These are phyloP conservation scores for Gaeumannomyces sp. DNA, from an alignment of 2,329 filamentous ascomycete genomes.

Conservation along the genomic window DNA sequence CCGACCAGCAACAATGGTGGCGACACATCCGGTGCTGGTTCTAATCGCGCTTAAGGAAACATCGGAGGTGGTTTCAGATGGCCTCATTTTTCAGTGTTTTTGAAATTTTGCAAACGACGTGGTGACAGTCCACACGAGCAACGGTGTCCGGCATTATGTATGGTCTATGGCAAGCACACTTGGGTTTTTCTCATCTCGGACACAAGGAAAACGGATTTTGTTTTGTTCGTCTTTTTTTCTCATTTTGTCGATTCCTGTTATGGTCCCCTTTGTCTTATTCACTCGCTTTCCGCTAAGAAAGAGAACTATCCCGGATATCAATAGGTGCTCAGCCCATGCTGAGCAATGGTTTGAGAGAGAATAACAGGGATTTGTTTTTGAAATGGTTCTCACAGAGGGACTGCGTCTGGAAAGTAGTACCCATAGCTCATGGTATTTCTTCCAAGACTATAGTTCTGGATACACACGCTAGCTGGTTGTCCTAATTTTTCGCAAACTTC, in stretches of 20 bases:
- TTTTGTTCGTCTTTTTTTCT: not conserved
- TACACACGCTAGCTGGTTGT: not conserved
- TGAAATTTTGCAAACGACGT: not conserved
- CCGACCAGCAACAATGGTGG: not conserved
- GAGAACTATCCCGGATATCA: not conserved
- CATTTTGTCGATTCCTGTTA: not conserved
- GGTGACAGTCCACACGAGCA: not conserved
- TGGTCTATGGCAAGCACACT: not conserved
- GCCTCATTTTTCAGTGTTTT: not conserved
- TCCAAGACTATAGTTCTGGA: constrained; percentile 24
- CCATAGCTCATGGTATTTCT: constrained; percentile 36
- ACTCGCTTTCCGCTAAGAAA: not conserved
- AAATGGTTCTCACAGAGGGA: not conserved
- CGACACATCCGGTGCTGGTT: not conserved
- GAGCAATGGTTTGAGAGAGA: not conserved
- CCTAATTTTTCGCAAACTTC: not conserved
- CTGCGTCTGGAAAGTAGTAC: not conserved
- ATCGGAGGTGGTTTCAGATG: not conserved
- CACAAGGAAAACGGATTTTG: not conserved
- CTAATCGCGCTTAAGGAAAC: not conserved
- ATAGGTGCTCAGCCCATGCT: not conserved
- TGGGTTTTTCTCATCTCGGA: not conserved
- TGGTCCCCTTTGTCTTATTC: not conserved
- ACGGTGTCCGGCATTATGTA: not conserved
- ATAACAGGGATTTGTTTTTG: not conserved